These are phyloP conservation scores for Annulohypoxylon nitens DNA, from an alignment of 495 filamentous ascomycete species.

Conservation along the genomic window DNA sequence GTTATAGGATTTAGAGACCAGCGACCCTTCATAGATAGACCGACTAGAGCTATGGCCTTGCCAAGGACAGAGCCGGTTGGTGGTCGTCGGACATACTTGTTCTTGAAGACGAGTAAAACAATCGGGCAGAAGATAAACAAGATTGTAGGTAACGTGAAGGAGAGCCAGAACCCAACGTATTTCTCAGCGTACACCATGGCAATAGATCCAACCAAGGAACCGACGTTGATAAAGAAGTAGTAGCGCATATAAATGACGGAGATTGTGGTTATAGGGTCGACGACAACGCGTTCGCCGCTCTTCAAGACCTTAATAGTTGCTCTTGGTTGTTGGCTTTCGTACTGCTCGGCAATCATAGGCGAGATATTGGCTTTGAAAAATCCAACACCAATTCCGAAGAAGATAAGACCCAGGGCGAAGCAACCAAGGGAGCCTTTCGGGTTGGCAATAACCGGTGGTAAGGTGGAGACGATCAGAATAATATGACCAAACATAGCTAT, in stretches of 20 bases:
- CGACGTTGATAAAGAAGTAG: conserved; percentile 79
- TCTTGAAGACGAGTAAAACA: conserved; percentile 72
- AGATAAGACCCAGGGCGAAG: conserved; percentile 73
- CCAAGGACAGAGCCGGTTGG: conserved; percentile 75
- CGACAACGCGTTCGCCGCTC: conserved; percentile 74
- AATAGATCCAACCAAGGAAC: conserved; percentile 66
- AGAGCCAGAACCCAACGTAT: conserved; percentile 83
- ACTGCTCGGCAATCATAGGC: conserved; percentile 71
- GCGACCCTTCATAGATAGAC: conserved; percentile 70
- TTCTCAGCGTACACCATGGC: conserved; percentile 75
- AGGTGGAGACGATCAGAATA: conserved; percentile 71
- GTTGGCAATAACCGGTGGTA: conserved; percentile 71
- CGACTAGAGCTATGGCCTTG: conserved; percentile 68
- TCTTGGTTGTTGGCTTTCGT: conserved; percentile 55
- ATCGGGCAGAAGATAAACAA: conserved; percentile 70
- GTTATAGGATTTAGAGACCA: conserved; percentile 70
- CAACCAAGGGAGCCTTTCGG: conserved; percentile 65
- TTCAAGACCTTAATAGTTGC: conserved; percentile 59
- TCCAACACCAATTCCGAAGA: conserved; percentile 75
- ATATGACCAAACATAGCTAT: conserved; percentile 75
- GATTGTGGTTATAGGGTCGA: conserved; percentile 75
- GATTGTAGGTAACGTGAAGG: conserved; percentile 71
- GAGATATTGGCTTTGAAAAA: conserved; percentile 75
- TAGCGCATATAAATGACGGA: conserved; percentile 73
- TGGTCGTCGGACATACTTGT: conserved; percentile 68